Base-by-base conservation (phyloP, 805 yeast species). In the Zygoascus tannicola region DNA sequence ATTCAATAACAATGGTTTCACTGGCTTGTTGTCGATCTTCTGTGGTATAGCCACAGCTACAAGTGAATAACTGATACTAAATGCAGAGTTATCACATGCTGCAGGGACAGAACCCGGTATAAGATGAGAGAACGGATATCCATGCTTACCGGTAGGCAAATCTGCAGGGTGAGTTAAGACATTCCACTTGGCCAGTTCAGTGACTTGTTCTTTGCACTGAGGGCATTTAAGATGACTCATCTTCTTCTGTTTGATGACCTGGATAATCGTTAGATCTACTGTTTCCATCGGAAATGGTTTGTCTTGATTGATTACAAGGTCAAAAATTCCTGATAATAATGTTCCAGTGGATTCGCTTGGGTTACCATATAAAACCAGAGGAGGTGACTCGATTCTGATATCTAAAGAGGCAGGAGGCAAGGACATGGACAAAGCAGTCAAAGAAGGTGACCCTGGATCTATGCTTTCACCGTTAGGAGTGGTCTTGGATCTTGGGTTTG, bases 41-140 rank as follows among this genome's bases (percentile, higher is more conserved):
- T 39, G 48, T 2, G 59, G 58, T 18, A 43, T 43, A 12, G 62
- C 60, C 43, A 50, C 44, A 1, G 94, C 95, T n/a, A 78, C 68
- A 36, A 92, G 65, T 56, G 81, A 85, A 65, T 92, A 92, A 53
- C 74, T 74, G 40, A 92, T 75, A 14, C 72, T 66, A 3, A 94
- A 87, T 15, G 84, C 59, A n/a, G 78, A 68, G 36, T 59, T 59
- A 5, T 64, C 55, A 28, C 79, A 62, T 1, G 94, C 75, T 1
- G 95, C 85, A 0, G 97, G 96, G 23, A 87, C 62, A 20, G 82
- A 70, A 0, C 99, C 98, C 0, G 96, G 94, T 5, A 92, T 59
- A 34, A 92, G 66, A 59, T 86, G 87, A 18, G 94, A 81, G 58
- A 92, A 90, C 1, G 98, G 99, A 60, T 85, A 92, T 1, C 84